Evolutionary conservation across 768 basidiomycete species (phyloP), one percentile per base, ranked within the genome.

Genomic region (Lepiota venenata): DNA sequence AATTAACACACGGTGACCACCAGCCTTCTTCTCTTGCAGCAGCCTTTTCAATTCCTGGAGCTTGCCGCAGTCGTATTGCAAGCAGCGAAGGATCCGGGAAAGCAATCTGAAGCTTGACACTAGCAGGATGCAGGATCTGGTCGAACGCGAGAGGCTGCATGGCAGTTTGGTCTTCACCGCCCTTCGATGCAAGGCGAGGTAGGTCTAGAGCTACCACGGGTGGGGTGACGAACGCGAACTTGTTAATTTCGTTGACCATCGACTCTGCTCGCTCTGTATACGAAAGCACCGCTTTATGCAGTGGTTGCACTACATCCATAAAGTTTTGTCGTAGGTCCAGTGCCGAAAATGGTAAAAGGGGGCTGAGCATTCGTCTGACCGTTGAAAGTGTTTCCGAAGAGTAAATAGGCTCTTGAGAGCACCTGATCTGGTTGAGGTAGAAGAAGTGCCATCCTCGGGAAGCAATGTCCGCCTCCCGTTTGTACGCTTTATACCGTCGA

Each of bases 1-100:
- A 58, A 98, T 95, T 44, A 98, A 77, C 21, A 91, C 79, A 6
- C 95, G 88, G 65, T 97, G 94, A 0, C 93, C 93, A 5, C 84
- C 92, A 0, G 84, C 82, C 64, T 94, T 93, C 69, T 84, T 89
- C 67, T 90, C 82, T 42, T 91, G 83, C 9, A 98, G 75, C 22
- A 98, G 74, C 21, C 72, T 73, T n/a, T 84, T 81, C 7, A 98
- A 81, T 53, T 85, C 80, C 63, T 97, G 95, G 11, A 98, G 79
- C 64, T 98, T 98, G 42, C 95, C 95, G 63, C 95, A 97, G 67
- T 98, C 95, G 66, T 93, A 97, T 65, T 97, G 94, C 6, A 97
- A 76, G 29, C n/a, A 96, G 76, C 3, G 86, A 91, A 0, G 87
- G 82, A 60, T 95, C 91, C 0, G 95, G 95, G 67, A 98, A 97